These are phyloP conservation scores for Pisolithus marmoratus DNA, from an alignment of 768 basidiomycete species.

Conservation along the genomic window DNA sequence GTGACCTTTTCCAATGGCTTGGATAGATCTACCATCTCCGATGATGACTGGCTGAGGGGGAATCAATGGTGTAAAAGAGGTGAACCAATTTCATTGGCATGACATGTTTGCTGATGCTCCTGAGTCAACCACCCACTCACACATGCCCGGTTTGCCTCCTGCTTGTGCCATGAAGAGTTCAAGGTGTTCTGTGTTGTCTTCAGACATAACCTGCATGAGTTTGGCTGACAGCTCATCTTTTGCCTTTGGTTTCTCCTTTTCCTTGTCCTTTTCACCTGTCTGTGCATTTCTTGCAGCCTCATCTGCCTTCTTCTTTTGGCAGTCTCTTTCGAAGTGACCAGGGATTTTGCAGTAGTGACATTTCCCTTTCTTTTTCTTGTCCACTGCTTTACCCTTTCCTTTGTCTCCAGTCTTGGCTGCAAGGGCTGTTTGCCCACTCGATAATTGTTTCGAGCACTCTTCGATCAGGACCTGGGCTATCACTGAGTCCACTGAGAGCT, in stretches of 20 bases:
- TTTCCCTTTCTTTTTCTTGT: not conserved
- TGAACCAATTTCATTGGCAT: not conserved
- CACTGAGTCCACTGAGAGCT: not conserved
- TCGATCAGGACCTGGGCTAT: not conserved
- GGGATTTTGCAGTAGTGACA: not conserved
- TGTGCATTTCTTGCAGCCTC: too few relatives aligned
- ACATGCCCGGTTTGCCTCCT: too few relatives aligned
- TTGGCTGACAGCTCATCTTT: not conserved
- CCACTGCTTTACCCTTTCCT: not conserved
- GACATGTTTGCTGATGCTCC: not conserved
- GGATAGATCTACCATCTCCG: not conserved
- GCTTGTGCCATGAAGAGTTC: conserved; percentile 1
- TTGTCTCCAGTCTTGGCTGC: not conserved
- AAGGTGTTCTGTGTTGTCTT: not conserved
- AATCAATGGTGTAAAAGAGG: not conserved
- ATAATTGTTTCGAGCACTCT: not conserved
- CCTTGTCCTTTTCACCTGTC: not conserved
- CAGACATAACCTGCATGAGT: not conserved
- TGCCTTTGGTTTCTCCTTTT: not conserved
- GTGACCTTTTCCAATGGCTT: not conserved
- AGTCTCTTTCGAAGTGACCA: not conserved
- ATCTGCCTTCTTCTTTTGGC: not conserved
- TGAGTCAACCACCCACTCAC: too few relatives aligned
- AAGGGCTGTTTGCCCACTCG: not conserved
- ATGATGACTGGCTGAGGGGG: not conserved